These are phyloP conservation scores for Phialophora tarda DNA, from an alignment of 2,329 filamentous ascomycete species.

Conservation along the genomic window DNA sequence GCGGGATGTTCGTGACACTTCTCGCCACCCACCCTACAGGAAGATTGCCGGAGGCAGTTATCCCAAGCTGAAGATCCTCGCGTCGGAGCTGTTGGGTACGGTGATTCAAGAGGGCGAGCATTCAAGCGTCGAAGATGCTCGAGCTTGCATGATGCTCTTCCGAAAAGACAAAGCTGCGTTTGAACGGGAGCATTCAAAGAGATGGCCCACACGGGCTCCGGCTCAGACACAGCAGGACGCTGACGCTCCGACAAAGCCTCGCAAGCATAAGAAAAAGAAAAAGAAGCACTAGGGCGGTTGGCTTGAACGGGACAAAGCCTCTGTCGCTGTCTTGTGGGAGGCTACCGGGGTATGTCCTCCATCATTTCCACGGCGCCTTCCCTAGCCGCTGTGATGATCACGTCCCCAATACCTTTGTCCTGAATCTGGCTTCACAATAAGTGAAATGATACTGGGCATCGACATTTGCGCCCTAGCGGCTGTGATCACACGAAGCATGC, in stretches of 20 bases:
- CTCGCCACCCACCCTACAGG: slow-evolving; percentile 74
- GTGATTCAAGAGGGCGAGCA: slow-evolving; percentile 66
- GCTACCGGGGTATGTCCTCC: slow-evolving; percentile 69
- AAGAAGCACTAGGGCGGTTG: slow-evolving; percentile 47
- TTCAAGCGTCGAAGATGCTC: slow-evolving; percentile 74
- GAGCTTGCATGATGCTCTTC: slow-evolving; percentile 89
- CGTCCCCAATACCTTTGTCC: slow-evolving; percentile 74
- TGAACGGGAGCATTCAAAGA: slow-evolving; percentile 76
- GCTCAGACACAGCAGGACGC: slow-evolving; percentile 9
- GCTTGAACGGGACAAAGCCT: not conserved
- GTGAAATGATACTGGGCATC: slow-evolving; percentile 70
- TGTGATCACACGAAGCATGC: slow-evolving; percentile 70
- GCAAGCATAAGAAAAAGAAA: slow-evolving; percentile 55
- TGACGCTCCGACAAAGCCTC: slow-evolving; percentile 25
- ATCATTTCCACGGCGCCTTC: slow-evolving; percentile 60
- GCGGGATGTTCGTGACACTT: slow-evolving; percentile 82
- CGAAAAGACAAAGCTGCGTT: slow-evolving; percentile 81
- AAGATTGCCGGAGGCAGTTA: slow-evolving; percentile 59
- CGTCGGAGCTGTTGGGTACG: slow-evolving; percentile 62
- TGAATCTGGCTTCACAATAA: slow-evolving; percentile 76
- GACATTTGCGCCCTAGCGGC: slow-evolving; percentile 63
- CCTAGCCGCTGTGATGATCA: slow-evolving; percentile 71
- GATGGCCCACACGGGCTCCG: slow-evolving; percentile 40
- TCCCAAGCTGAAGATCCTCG: slow-evolving; percentile 62
- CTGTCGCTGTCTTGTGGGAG: not conserved